Percentiles rank a stretch among this genome's conserved stretches.
phyloP scores from a whole-genome alignment of 1,284 basidiomycete genomes.

The Trametes polyzona region DNA sequence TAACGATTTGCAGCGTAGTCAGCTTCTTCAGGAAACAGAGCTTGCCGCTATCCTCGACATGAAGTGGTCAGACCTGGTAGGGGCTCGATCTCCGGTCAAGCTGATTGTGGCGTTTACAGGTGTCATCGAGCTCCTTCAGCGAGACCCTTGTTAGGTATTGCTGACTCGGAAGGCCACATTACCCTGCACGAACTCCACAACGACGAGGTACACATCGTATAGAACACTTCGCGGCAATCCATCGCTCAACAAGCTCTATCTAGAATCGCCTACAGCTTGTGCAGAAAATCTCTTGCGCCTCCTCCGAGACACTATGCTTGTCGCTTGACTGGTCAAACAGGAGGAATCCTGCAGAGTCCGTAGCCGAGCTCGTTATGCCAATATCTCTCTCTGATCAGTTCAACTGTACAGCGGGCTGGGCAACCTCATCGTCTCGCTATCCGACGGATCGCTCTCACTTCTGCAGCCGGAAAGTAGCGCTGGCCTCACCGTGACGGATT shows the following conservation, averaged over 20 bases:
- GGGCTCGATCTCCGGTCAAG: neutral
- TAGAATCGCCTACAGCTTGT: slow-evolving; percentile 51
- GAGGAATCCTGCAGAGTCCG: slow-evolving; percentile 38
- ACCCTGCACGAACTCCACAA: slow-evolving; percentile 60
- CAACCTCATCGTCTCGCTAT: slow-evolving; percentile 79
- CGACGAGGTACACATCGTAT: too few relatives aligned
- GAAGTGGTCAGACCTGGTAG: slow-evolving; percentile 73
- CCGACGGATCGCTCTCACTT: slow-evolving; percentile 73
- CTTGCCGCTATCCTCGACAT: slow-evolving; percentile 88
- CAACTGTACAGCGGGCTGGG: slow-evolving; percentile 47
- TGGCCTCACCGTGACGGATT: slow-evolving; percentile 48
- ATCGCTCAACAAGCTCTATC: too few relatives aligned
- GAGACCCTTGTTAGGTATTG: slow-evolving; percentile 65
- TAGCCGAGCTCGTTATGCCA: neutral
- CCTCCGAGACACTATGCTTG: slow-evolving; percentile 70
- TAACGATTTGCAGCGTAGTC: slow-evolving; percentile 43
- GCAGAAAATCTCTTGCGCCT: slow-evolving; percentile 60
- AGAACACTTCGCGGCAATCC: too few relatives aligned
- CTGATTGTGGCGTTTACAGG: slow-evolving; percentile 41
- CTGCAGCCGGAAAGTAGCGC: slow-evolving; percentile 50
- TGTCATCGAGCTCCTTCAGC: slow-evolving; percentile 52
- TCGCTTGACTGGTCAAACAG: slow-evolving; percentile 90
- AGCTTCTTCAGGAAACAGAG: slow-evolving; percentile 69
- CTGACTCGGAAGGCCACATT: slow-evolving; percentile 83
- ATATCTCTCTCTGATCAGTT: neutral